Evolutionary conservation across 208 protist species (phyloP).

Genomic region (Vickermania ingenoplastis): DNA sequence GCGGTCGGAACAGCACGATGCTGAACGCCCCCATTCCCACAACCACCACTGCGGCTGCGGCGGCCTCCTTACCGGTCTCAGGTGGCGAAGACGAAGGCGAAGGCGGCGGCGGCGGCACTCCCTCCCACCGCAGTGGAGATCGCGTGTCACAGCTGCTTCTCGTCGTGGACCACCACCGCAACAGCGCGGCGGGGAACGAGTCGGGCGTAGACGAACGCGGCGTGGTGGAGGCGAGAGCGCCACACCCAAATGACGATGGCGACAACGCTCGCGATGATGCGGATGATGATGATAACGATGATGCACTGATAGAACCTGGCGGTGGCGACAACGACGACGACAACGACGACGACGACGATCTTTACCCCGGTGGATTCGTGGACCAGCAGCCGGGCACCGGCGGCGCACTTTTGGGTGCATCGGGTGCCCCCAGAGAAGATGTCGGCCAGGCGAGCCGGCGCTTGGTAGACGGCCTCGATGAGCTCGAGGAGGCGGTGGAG

Average conservation of each 20-base stretch:
- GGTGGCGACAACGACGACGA: not conserved
- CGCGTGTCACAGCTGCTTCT: not conserved
- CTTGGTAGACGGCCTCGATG: constrained; percentile 47
- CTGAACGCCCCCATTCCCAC: not conserved
- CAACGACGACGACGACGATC: constrained; percentile 2
- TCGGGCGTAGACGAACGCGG: no score
- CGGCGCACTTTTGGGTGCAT: no score
- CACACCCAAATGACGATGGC: not conserved
- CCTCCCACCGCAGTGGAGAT: not conserved
- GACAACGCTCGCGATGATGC: not conserved
- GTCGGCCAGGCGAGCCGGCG: constrained; percentile 33
- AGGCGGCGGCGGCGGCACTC: not conserved
- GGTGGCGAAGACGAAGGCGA: not conserved
- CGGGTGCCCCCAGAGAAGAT: not conserved
- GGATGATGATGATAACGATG: not conserved
- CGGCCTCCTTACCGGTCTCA: no score
- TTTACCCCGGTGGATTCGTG: not conserved
- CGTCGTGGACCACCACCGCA: not conserved
- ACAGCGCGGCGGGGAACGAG: not conserved
- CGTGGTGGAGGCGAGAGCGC: no score
- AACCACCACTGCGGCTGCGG: no score
- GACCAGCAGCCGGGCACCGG: no score
- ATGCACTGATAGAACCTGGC: not conserved
- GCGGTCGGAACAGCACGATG: no score
- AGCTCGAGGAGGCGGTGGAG: constrained; percentile 55